Conservation (phyloP, 768 basidiomycete species). For the Lyophyllum decastes region DNA sequence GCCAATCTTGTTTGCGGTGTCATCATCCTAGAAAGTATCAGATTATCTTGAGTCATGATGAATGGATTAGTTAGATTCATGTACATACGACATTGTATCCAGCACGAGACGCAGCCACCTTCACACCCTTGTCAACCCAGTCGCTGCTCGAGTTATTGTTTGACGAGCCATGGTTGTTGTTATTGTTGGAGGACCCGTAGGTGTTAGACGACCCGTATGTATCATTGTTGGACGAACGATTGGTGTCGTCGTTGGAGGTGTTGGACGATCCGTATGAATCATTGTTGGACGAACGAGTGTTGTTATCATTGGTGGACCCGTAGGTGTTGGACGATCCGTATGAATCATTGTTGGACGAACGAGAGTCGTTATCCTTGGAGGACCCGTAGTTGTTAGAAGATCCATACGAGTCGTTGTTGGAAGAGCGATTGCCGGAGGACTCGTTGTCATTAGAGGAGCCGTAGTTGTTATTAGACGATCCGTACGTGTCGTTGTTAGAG, state of each 20-base stretch:
- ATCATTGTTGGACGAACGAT: conserved; percentile 12
- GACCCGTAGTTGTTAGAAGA: conserved; percentile 10
- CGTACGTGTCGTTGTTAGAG: conserved; percentile 19
- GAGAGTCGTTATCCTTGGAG: conserved; percentile 15
- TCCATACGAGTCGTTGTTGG: conserved; percentile 17
- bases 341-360: conserved; percentile 18
- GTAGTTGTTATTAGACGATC: conserved; percentile 27
- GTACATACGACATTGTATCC: conserved; percentile 46
- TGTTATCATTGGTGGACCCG: conserved; percentile 25
- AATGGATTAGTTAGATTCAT: background rate
- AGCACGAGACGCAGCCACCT: conserved; percentile 35
- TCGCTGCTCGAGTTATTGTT: conserved; percentile 26
- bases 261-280: too few relatives aligned
- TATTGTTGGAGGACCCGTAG: conserved; percentile 27
- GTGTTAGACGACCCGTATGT: conserved; percentile 13
- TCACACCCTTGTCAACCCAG: conserved; percentile 42
- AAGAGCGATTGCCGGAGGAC: conserved; percentile 7
- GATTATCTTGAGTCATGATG: background rate
- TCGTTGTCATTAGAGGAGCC: conserved; percentile 21
- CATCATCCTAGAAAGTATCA: conserved; percentile 27
- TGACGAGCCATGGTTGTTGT: conserved; percentile 23
- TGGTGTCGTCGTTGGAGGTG: too few relatives aligned
- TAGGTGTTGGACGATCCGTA: conserved; percentile 27
- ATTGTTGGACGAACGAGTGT: too few relatives aligned
- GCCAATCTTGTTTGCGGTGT: conserved; percentile 39